phyloP scores from a whole-genome alignment of 177 flowering plant species.

The Tripterygium wilfordii region DNA sequence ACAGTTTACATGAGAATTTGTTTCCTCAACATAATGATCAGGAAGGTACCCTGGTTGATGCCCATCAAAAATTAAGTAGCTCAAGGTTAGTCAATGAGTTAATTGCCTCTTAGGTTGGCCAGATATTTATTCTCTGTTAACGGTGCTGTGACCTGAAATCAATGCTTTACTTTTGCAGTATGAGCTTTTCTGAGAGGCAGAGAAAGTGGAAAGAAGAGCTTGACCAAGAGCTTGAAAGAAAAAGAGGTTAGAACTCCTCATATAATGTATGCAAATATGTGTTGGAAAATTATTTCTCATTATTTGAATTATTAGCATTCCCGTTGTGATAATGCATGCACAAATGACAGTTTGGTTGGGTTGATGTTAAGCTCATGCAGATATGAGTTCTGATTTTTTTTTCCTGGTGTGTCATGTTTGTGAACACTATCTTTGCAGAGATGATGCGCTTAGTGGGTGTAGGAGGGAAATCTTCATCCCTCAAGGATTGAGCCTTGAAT shows the following conservation, averaged over 20 bases:
- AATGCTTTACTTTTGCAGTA: slow-evolving; percentile 8
- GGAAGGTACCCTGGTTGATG: slow-evolving; percentile 26
- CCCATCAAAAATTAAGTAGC: slow-evolving; percentile 32
- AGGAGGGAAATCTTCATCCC: slow-evolving; percentile 49
- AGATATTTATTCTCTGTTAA: no score
- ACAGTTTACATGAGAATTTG: slow-evolving; percentile 31
- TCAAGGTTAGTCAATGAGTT: slow-evolving; percentile 38
- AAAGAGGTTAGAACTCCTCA: no score
- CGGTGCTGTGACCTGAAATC: slow-evolving; percentile 5
- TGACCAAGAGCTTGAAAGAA: slow-evolving; percentile 59
- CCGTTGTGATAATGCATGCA: no score
- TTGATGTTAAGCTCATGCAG: no score
- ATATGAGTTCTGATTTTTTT: no score
- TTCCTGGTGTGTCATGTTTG: no score
- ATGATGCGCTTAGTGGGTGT: slow-evolving; percentile 47
- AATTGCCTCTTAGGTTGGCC: neutral
- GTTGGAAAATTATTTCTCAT: no score
- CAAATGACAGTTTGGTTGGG: no score
- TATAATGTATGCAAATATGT: no score
- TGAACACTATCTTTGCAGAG: slow-evolving; percentile 46
- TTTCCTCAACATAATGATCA: slow-evolving; percentile 27
- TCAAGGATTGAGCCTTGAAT: slow-evolving; percentile 32
- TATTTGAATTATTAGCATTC: no score
- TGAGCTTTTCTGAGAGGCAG: slow-evolving; percentile 44
- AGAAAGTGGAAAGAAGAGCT: slow-evolving; percentile 73